These are phyloP conservation scores for Eucalyptus camaldulensis DNA, from an alignment of 345 rosid species.

Conservation along the genomic window DNA sequence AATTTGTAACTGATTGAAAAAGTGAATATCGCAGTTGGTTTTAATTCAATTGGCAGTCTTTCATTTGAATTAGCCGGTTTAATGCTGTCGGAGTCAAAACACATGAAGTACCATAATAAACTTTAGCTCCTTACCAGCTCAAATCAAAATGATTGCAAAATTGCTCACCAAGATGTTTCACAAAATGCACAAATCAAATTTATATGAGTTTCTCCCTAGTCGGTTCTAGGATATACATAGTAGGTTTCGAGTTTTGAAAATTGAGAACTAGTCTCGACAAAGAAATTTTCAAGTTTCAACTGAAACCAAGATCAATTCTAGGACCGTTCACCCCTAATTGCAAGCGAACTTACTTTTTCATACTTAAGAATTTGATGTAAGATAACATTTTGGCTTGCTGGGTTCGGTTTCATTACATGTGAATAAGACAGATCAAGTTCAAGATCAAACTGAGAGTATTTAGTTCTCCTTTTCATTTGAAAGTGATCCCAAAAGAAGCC, in stretches of 20 bases:
- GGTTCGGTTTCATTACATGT: neutral
- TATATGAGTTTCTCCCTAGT: neutral
- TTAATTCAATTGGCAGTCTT: neutral
- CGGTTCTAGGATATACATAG: accelerated
- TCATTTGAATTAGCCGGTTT: neutral
- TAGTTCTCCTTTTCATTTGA: neutral
- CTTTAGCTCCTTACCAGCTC: neutral
- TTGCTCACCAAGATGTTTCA: neutral
- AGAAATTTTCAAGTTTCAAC: neutral
- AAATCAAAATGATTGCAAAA: neutral
- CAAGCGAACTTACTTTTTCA: neutral
- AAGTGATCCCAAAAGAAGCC: neutral
- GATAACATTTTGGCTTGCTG: neutral
- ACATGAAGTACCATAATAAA: neutral
- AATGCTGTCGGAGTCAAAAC: neutral
- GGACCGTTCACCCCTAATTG: neutral
- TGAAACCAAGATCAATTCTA: neutral
- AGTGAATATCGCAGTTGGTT: neutral
- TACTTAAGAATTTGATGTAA: neutral
- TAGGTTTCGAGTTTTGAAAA: neutral
- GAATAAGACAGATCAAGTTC: neutral
- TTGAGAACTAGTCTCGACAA: neutral
- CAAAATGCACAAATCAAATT: neutral
- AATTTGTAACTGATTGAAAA: neutral
- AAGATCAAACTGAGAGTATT: neutral